A percentile compares a stretch with the other conserved stretches of the same genome.
These are phyloP conservation scores for Haplosporangium sp. DNA, from an alignment of 371 early-diverging fungal species.

Conservation along the genomic window DNA sequence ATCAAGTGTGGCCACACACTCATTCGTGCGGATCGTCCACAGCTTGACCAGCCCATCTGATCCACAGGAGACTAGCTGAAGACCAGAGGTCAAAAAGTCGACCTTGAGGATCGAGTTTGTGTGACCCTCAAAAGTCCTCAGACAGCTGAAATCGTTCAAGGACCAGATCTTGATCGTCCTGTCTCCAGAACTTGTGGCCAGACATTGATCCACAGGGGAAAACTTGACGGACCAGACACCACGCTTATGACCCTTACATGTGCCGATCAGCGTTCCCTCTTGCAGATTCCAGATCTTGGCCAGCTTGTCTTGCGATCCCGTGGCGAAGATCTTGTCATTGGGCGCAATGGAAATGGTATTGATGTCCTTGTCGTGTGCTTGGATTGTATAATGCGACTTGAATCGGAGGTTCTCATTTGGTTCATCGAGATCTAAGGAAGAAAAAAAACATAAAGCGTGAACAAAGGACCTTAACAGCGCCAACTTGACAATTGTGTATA, in stretches of 20 bases:
- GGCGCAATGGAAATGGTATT: conserved; percentile 94
- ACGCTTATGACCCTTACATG: conserved; percentile 93
- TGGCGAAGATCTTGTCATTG: conserved; percentile 93
- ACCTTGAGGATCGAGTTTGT: conserved; percentile 91
- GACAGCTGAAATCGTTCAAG: conserved; percentile 85
- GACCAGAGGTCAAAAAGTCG: conserved; percentile 86
- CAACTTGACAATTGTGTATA: too few species aligned
- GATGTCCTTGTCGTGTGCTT: conserved; percentile 98
- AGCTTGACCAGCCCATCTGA: conserved; percentile 95
- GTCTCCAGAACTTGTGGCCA: conserved; percentile 94
- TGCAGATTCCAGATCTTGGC: conserved; percentile 94
- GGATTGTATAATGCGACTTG: conserved; percentile 85
- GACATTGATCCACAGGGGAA: conserved; percentile 87
- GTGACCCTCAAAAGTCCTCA: conserved; percentile 96
- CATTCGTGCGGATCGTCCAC: conserved; percentile 92
- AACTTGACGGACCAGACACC: conserved; percentile 95
- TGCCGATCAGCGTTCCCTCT: conserved; percentile 85
- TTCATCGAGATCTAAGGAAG: conserved; percentile 54
- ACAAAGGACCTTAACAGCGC: too few species aligned
- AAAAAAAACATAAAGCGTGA: background rate
- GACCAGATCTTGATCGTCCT: conserved; percentile 96
- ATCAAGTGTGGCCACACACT: conserved; percentile 91
- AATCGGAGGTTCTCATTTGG: conserved; percentile 61
- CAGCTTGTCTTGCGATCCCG: conserved; percentile 97
- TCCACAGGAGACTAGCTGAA: conserved; percentile 88